These are phyloP conservation scores for Samsoniella hepiali DNA, from an alignment of 2,329 filamentous ascomycete species.

Conservation along the genomic window DNA sequence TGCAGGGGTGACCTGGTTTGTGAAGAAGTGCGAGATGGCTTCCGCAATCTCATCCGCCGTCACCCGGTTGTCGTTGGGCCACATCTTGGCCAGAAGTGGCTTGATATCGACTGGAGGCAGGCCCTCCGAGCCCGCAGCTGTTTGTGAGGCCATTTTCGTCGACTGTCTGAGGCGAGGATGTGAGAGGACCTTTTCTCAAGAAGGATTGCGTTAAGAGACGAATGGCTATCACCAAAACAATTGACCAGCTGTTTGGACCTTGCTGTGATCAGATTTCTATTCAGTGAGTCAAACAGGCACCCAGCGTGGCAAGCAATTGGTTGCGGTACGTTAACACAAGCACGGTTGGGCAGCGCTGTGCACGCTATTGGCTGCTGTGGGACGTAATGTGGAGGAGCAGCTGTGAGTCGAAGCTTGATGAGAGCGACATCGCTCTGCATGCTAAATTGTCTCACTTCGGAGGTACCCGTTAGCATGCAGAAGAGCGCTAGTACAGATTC, in stretches of 20 bases:
- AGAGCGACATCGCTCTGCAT: neutral
- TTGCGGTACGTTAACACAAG: neutral
- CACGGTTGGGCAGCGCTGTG: neutral
- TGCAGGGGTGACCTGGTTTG: conserved; percentile 80
- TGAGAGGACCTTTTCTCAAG: neutral
- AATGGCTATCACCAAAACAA: neutral
- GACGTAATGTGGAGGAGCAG: neutral
- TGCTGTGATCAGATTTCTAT: neutral
- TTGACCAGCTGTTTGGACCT: neutral
- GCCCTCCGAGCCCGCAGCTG: conserved; percentile 27
- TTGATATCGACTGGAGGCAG: conserved; percentile 57
- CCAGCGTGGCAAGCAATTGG: neutral
- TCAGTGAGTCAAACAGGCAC: conserved; percentile 1
- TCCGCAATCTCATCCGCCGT: conserved; percentile 79
- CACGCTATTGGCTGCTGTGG: conserved; percentile 5
- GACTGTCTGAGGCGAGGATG: neutral
- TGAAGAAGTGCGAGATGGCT: conserved; percentile 90
- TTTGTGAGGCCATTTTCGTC: conserved; percentile 32
- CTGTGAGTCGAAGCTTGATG: neutral
- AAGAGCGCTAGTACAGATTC: neutral
- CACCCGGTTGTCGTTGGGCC: conserved; percentile 57
- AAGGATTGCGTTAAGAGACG: neutral
- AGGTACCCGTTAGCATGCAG: conserved; percentile 4
- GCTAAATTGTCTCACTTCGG: neutral
- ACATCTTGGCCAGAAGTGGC: conserved; percentile 68